Percentiles rank a stretch among this genome's conserved stretches.
These are phyloP conservation scores for Purshia tridentata DNA, from an alignment of 306 rosid genomes.

Conservation along the genomic window DNA sequence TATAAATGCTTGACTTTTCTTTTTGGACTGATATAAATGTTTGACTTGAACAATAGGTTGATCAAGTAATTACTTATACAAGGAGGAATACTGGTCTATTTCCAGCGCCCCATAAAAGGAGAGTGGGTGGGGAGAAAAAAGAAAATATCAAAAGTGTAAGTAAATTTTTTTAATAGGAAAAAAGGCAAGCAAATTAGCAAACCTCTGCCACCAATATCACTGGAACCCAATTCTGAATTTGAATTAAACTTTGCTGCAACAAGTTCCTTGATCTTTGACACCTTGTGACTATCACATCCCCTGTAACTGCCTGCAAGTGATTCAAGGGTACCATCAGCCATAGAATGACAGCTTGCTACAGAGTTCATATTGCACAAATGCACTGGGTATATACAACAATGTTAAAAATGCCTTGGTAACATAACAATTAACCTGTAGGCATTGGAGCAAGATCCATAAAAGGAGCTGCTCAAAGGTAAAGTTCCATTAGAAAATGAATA, in stretches of 20 bases:
- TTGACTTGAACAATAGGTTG: background rate
- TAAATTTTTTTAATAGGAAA: background rate
- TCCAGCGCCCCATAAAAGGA: slow-evolving; percentile 2
- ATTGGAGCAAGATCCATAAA: background rate
- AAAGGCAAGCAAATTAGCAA: slow-evolving; percentile 27
- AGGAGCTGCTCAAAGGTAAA: background rate
- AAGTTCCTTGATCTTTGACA: slow-evolving; percentile 45
- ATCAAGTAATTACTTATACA: background rate
- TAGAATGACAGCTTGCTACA: background rate
- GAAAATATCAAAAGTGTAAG: slow-evolving; percentile 5
- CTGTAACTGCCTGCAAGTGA: slow-evolving; percentile 62
- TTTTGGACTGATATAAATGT: background rate
- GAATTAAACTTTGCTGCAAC: slow-evolving; percentile 57
- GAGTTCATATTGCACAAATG: background rate
- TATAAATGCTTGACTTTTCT: background rate
- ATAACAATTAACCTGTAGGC: background rate
- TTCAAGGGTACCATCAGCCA: slow-evolving; percentile 12
- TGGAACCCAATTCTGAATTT: slow-evolving; percentile 64
- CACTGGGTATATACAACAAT: background rate
- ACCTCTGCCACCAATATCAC: slow-evolving; percentile 69
- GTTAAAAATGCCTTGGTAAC: background rate
- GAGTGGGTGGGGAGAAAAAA: background rate
- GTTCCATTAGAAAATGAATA: background rate
- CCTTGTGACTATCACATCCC: slow-evolving; percentile 57
- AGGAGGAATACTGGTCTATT: background rate